phyloP scores from a whole-genome alignment of 2,329 filamentous ascomycete genomes.

The Metarhizium guizhouense region DNA sequence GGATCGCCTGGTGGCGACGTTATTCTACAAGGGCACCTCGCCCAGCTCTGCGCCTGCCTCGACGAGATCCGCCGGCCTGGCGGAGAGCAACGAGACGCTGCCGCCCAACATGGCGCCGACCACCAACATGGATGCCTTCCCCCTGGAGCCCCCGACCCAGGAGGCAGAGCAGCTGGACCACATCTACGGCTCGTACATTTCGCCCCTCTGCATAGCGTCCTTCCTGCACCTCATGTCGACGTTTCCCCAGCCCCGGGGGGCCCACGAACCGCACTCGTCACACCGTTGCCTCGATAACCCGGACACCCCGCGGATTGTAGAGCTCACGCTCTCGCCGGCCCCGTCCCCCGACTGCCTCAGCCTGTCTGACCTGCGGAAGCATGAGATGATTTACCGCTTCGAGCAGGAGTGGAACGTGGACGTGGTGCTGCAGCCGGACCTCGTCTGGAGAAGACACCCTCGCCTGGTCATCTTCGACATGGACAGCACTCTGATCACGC shows the following conservation, averaged over 20 bases:
- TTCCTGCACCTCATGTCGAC: conserved; percentile 58
- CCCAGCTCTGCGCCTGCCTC: conserved; percentile 13
- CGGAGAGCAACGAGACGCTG: conserved; percentile 25
- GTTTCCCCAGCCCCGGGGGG: conserved; percentile 45
- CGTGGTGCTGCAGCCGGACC: conserved; percentile 66
- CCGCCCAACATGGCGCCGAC: conserved; percentile 51
- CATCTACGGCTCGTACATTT: conserved; percentile 57
- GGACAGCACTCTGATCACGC: conserved; percentile 94
- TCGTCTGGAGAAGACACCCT: conserved; percentile 68
- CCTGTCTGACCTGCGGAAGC: conserved; percentile 62
- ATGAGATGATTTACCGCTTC: conserved; percentile 75
- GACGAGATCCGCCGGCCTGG: conserved; percentile 14
- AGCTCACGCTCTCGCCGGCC: conserved; percentile 53
- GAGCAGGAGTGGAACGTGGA: conserved; percentile 87
- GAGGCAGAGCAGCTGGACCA: conserved; percentile 52
- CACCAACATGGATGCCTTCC: conserved; percentile 47
- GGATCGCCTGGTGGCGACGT: conserved; percentile 49
- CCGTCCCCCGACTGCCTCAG: conserved; percentile 55
- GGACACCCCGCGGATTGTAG: conserved; percentile 53
- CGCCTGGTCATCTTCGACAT: conserved; percentile 94
- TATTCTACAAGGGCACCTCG: conserved; percentile 48
- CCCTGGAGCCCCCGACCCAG: conserved; percentile 48
- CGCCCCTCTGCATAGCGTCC: conserved; percentile 54
- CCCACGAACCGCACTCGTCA: conserved; percentile 47
- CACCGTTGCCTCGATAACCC: conserved; percentile 57